A percentile compares a stretch with the other conserved stretches of the same genome.
These are phyloP conservation scores for Osmanthus fragrans DNA, from an alignment of 257 asterid species.

Conservation along the genomic window DNA sequence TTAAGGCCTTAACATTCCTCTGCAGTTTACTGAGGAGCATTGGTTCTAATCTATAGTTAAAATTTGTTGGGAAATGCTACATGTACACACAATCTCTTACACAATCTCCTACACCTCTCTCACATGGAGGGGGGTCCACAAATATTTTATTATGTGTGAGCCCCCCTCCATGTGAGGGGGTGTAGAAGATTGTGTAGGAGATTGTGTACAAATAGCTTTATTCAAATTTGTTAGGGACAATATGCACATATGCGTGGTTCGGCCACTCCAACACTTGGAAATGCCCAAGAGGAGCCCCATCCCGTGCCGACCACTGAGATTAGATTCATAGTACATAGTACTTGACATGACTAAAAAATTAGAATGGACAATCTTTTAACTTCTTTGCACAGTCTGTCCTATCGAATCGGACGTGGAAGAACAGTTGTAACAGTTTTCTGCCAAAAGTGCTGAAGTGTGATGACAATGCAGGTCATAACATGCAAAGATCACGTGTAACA, in stretches of 20 bases:
- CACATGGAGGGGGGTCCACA: no score
- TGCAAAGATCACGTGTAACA: slow-evolving; percentile 16
- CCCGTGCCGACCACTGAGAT: background rate
- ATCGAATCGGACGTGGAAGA: background rate
- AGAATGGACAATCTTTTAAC: background rate
- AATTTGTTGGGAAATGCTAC: no score
- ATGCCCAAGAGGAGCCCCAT: background rate
- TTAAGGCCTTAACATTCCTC: background rate
- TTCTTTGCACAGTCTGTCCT: background rate
- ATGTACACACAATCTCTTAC: no score
- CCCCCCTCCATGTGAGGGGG: no score
- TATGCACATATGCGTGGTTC: background rate
- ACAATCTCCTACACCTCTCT: no score
- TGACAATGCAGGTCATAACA: background rate
- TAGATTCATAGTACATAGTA: background rate
- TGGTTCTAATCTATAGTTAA: background rate
- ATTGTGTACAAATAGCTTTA: no score
- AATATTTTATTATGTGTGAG: no score
- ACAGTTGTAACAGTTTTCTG: background rate
- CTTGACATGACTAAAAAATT: background rate
- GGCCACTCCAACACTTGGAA: background rate
- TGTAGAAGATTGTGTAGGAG: no score
- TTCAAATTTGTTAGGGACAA: background rate
- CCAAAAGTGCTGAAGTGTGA: background rate
- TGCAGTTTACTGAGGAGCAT: background rate